Conservation (phyloP, 129 eudicot species). For the Deinandra increscens region DNA sequence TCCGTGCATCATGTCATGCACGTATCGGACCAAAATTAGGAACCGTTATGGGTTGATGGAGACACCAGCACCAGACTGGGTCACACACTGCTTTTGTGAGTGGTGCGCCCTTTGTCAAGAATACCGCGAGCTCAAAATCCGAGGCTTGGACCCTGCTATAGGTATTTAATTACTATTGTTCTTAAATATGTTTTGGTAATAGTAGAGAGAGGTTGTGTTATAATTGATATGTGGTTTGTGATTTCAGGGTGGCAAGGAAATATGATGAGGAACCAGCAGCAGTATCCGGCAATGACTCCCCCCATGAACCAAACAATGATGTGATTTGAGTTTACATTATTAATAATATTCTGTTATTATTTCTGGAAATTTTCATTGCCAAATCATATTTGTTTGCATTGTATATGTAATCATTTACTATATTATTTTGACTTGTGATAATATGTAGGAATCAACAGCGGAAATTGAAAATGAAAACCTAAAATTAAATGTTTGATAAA, state of each 20-base stretch:
- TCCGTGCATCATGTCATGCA: conserved; percentile 55
- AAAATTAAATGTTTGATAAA: too few relatives aligned
- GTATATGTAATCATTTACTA: too few relatives aligned
- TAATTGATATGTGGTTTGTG: neutral
- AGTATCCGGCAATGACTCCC: conserved; percentile 36
- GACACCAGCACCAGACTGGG: conserved; percentile 55
- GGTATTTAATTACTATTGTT: conserved; percentile 24
- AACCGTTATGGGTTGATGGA: conserved; percentile 40
- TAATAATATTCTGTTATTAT: neutral
- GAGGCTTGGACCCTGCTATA: conserved; percentile 48
- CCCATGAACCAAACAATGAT: conserved; percentile 54
- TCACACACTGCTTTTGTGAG: conserved; percentile 52
- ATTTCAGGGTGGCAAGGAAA: conserved; percentile 50
- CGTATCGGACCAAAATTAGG: conserved; percentile 50
- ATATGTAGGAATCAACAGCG: too few relatives aligned
- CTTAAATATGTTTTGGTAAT: too few relatives aligned
- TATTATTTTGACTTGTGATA: too few relatives aligned
- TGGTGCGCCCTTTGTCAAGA: conserved; percentile 64
- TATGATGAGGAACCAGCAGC: conserved; percentile 38
- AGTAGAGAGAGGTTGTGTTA: neutral
- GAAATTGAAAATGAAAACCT: too few relatives aligned
- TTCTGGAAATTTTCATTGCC: neutral
- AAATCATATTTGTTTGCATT: neutral
- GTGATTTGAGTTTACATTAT: neutral
- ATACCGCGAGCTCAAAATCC: conserved; percentile 48